Evolutionary conservation across 73 alveolate genomes (phyloP).

Genomic region (Diophrys sp.): DNA sequence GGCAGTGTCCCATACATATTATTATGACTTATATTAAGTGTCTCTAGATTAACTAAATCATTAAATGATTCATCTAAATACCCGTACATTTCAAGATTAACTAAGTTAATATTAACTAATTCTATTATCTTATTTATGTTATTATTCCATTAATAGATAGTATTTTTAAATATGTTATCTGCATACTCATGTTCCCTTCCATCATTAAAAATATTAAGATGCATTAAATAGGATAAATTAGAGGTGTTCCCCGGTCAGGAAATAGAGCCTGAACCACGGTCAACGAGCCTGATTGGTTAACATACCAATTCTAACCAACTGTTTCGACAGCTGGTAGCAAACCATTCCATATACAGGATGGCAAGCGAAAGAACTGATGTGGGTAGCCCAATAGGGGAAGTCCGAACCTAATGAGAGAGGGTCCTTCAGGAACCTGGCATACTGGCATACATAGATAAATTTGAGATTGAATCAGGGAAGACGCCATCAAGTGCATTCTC

Average conservation of each 20-base stretch:
- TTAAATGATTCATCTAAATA: conserved; percentile 20
- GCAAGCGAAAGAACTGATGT: too few relatives aligned
- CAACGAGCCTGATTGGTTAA: too few relatives aligned
- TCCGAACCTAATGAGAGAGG: too few relatives aligned
- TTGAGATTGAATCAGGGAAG: conserved; percentile 44
- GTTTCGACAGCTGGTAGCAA: too few relatives aligned
- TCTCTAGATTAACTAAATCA: conserved; percentile 29
- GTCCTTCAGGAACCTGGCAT: too few relatives aligned
- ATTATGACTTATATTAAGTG: conserved; percentile 49
- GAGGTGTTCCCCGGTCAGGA: too few relatives aligned
- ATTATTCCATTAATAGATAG: conserved; percentile 44
- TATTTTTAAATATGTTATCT: conserved; percentile 40
- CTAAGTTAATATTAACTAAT: conserved; percentile 51
- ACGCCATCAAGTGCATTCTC: conserved; percentile 61
- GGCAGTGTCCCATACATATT: conserved; percentile 35
- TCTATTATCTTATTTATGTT: conserved; percentile 5
- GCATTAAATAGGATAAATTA: conserved; percentile 37
- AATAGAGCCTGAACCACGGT: too few relatives aligned
- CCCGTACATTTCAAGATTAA: conserved; percentile 42
- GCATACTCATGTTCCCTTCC: conserved; percentile 43
- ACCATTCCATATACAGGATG: too few relatives aligned
- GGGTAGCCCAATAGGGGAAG: too few relatives aligned
- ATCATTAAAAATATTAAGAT: conserved; percentile 53
- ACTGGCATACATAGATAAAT: too few relatives aligned
- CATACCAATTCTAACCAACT: too few relatives aligned